Evolutionary conservation across 345 rosid genomes (phyloP), one percentile per base, ranked within the genome.

Genomic region (Eucalyptus camaldulensis): DNA sequence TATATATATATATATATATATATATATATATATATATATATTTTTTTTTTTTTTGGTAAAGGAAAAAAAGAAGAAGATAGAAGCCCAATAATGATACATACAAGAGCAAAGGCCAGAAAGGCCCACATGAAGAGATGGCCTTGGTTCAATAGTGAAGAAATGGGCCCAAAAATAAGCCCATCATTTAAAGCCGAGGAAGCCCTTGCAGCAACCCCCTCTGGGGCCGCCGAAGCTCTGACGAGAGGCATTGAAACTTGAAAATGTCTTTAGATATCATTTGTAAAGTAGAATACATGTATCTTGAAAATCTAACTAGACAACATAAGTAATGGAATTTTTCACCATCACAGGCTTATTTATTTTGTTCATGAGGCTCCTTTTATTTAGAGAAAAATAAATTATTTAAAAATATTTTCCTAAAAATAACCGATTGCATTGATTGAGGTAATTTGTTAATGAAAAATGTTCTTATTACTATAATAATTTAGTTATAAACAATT

Each of bases 341-440:
- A 12, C 8, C 0, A 5, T 60, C 69, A 13, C 16, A 3, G 7
- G 1, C 33, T 60, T 27, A 60, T 31, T 16, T 60, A 8, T 60
- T 60, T 11, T 29, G 31, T 62, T 62, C 33, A 2, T 29, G 7
- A 62, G 69, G 62, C 13, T 56, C 62, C 3, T 22, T 56, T 56
- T 22, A 1, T 56, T 56, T 56, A 22, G 29, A 3, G 2, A 62
- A 3, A 13, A 29, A 3, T 29, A 62, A 60, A 60, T 60, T 11
- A 27, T 60, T 1, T 27, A 0, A 60, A 60, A 60, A 12, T 3
- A 56, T 9, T 56, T 56, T 22, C 1, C 27, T 56, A 10, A 56
- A 56, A 56, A 56, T 56, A 24, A 56, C 2, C 1, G 0, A 22
- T 24, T 1, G 1, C 2, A 24, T 56, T 0, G 1, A 24, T 56